Percentiles rank a stretch among this genome's conserved stretches.
Evolutionary conservation across 495 filamentous ascomycete species (phyloP).

Genomic region (Rusavskia elegans): DNA sequence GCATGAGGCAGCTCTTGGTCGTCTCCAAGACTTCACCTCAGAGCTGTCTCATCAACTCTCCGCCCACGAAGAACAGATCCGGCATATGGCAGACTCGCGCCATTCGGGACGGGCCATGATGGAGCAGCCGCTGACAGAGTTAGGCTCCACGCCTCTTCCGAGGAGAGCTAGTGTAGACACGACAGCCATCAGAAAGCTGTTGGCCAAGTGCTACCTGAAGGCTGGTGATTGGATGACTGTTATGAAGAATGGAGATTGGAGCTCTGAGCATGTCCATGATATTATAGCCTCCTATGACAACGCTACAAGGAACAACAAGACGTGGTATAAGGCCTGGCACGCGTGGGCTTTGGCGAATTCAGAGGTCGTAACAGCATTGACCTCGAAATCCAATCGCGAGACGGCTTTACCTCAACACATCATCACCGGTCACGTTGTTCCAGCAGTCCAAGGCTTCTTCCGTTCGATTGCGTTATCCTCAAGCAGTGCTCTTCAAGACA

Average conservation of each 20-base stretch:
- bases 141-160: neutral
- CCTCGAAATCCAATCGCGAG: conserved; percentile 43
- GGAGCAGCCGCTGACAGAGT: neutral
- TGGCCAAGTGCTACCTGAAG: conserved; percentile 88
- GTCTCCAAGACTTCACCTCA: conserved; percentile 66
- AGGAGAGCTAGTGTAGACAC: conserved; percentile 21
- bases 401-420: conserved; percentile 40
- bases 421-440: conserved; percentile 76
- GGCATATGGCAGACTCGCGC: conserved; percentile 21
- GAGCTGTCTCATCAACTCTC: conserved; percentile 62
- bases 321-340: conserved; percentile 99
- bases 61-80: conserved; percentile 27
- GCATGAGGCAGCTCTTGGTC: conserved; percentile 55
- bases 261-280: conserved; percentile 51
- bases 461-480: conserved; percentile 83
- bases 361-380: conserved; percentile 77
- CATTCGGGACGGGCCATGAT: neutral
- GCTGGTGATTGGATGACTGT: conserved; percentile 90
- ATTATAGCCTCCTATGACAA: conserved; percentile 76
- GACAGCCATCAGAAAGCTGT: conserved; percentile 44
- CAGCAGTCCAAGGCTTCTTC: conserved; percentile 88
- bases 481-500: conserved; percentile 88
- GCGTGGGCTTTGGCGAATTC: conserved; percentile 99
- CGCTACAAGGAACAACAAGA: conserved; percentile 78
- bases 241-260: conserved; percentile 73